phyloP scores from a whole-genome alignment of 257 asterid species.

The Ehretia macrophylla region DNA sequence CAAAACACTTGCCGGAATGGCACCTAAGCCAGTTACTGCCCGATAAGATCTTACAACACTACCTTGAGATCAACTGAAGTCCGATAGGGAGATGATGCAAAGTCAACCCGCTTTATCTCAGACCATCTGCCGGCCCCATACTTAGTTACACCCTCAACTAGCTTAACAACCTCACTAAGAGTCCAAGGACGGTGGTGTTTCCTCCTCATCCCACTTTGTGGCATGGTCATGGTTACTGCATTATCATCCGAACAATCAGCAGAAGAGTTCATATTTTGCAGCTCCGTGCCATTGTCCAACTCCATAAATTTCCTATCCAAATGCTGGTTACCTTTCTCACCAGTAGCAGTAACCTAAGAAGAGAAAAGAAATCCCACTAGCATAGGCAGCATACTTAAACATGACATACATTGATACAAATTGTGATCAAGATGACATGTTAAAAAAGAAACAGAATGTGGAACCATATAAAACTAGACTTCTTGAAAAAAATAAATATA shows the following conservation, averaged over 20 bases:
- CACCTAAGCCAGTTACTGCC: too few relatives aligned
- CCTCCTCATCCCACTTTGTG: slow-evolving; percentile 73
- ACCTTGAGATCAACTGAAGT: slow-evolving; percentile 98
- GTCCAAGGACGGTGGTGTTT: slow-evolving; percentile 98
- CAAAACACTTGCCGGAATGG: too few relatives aligned
- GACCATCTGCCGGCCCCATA: slow-evolving; percentile 99
- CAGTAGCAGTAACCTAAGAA: slow-evolving; percentile 19
- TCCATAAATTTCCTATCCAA: slow-evolving; percentile 35
- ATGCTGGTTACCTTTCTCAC: slow-evolving; percentile 35
- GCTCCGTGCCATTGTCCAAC: slow-evolving; percentile 40
- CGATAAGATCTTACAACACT: slow-evolving; percentile 2
- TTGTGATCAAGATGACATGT: slow-evolving; percentile 1
- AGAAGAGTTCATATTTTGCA: slow-evolving; percentile 28
- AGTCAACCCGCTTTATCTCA: slow-evolving; percentile 83
- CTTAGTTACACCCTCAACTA: slow-evolving; percentile 91
- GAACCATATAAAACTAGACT: background rate
- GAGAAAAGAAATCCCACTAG: too few relatives aligned
- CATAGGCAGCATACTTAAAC: background rate
- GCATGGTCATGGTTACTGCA: slow-evolving; percentile 34
- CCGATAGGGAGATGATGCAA: slow-evolving; percentile 81
- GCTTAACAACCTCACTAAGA: slow-evolving; percentile 77
- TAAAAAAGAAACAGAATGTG: background rate
- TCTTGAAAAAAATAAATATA: background rate
- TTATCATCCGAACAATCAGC: slow-evolving; percentile 60
- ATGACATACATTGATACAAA: background rate